Base-by-base conservation (phyloP, 2,329 filamentous ascomycete species). In the Ascochyta fabae region DNA sequence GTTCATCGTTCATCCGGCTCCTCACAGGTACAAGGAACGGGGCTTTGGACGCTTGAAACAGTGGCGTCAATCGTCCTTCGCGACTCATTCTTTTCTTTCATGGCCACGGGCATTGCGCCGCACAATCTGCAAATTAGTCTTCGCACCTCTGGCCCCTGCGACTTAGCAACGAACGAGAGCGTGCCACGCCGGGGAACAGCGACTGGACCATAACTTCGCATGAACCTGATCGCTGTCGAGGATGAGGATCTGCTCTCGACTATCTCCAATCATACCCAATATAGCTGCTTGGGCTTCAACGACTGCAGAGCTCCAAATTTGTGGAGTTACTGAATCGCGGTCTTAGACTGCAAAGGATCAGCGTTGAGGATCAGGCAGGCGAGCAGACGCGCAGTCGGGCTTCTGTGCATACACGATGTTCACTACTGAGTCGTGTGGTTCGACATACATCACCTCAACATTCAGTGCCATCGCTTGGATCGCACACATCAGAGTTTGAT, bases 361-460 rank as follows among this genome's bases (percentile, higher is more conserved):
- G 12, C 42, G 26, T 29, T 6, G 33, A 24, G 22, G 22, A 41
- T 19, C 27, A 48, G 15, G 22, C 22, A 12, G 26, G 6, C 5
- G 19, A 39, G 43, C 16, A 36, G 23, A 35, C 23, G 34, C 40
- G 34, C 40, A 24, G 23, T 36, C 13, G 22, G 26, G 23, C 29
- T 42, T 36, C 22, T 41, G 16, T 46, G 36, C 42, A 50, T 22
- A 50, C n/a, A 42, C 38, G 42, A 35, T n/a, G 12, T 22, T 16
- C 4, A 42, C 8, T 24, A n/a, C 16, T 38, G 47, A 56, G 23
- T 47, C 47, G 50, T 13, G 47, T 10, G 16, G 13, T 33, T 47
- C 47, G 47, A 22, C 46, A 23, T 22, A 35, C 27, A 27, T 34
- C 34, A 22, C 27, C 23, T 16, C 29, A 23, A 4, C 23, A 16